Percentiles rank a stretch among this genome's conserved stretches.
phyloP scores from a whole-genome alignment of 352 stramenopile genomes.

The Phytopythium boreale region DNA sequence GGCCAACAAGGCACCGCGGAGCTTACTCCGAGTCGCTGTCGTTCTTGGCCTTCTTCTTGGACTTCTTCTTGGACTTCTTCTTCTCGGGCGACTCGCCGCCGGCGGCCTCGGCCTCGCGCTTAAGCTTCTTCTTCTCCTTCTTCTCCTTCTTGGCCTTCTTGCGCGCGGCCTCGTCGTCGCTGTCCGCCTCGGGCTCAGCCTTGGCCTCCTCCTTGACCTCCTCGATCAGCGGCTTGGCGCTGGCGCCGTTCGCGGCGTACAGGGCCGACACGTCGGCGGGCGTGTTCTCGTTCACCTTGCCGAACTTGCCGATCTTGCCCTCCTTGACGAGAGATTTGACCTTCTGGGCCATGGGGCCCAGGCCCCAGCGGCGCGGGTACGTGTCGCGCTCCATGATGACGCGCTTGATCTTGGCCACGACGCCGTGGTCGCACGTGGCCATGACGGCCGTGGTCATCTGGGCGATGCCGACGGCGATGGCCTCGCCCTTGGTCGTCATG shows the following conservation, averaged over 20 bases:
- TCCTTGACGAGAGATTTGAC: constrained; percentile 98
- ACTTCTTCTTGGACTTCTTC: constrained; percentile 91
- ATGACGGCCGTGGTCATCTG: constrained; percentile 99
- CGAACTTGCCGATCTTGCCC: constrained; percentile 89
- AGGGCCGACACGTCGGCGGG: constrained; percentile 70
- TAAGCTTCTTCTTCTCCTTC: constrained; percentile 83
- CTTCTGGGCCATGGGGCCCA: constrained; percentile 98
- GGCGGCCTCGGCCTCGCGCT: constrained; percentile 62
- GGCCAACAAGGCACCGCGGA: not conserved
- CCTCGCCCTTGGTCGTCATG: constrained; percentile 99
- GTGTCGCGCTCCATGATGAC: constrained; percentile 99
- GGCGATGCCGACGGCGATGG: constrained; percentile 98
- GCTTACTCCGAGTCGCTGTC: constrained; percentile 69
- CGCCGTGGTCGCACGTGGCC: constrained; percentile 99
- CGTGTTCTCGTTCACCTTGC: constrained; percentile 88
- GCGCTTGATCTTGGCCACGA: constrained; percentile 99
- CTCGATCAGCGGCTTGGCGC: constrained; percentile 52
- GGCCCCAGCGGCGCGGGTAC: constrained; percentile 98
- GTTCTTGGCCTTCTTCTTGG: constrained; percentile 77
- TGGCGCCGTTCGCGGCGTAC: constrained; percentile 55
- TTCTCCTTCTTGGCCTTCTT: constrained; percentile 70
- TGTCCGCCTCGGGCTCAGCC: constrained; percentile 15
- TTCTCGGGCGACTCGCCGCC: constrained; percentile 71
- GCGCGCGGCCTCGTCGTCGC: constrained; percentile 16
- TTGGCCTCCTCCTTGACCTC: constrained; percentile 40